Evolutionary conservation across 345 rosid species (phyloP), one percentile per base, ranked within the genome.

Genomic region (Syzygium grande): DNA sequence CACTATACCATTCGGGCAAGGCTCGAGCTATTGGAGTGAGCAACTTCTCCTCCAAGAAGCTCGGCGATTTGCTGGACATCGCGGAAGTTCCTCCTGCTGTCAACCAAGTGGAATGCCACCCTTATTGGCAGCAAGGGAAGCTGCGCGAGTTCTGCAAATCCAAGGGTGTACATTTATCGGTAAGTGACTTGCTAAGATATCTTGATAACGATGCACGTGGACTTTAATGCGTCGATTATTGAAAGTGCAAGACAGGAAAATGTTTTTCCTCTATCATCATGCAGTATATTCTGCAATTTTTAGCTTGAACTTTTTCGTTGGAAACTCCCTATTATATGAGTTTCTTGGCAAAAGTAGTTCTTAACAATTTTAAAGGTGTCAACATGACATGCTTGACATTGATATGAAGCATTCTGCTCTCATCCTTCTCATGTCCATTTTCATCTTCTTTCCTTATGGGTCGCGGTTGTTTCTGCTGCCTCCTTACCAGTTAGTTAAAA

Each of bases 71-170:
- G 87, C 89, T 95, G 84, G 95, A 93, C 41, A 89, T 91, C 43
- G 98, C 96, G 16, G 95, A 93, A 19, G 91, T 97, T 90, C 96
- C 97, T 88, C 99, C 99, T 9, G 97, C 96, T 85, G 96, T 97
- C 46, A 89, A 92, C 90, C 98, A 97, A 92, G 98, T 95, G 43
- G 98, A 97, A 80, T 96, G 97, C 84, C 99, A 97, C 87, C 98
- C 98, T 86, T 89, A 93, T 5, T 97, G 98, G 98, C 95, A 94
- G 89, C 98, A 96, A 90, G n/a, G 90, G 23, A 95, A 94, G 92
- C 92, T 97, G 21, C 95, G 80, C 3, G 96, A 89, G 85, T 92
- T 94, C 87, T 97, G 98, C 91, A 93, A 94, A 90, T 92, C 96
- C 86, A 96, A 93, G 90, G 96, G 96, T 29, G 91, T 97, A 65